Evolutionary conservation across 805 yeast genomes (phyloP), one percentile per base, ranked within the genome.

Genomic region (Komagataella ulmi): DNA sequence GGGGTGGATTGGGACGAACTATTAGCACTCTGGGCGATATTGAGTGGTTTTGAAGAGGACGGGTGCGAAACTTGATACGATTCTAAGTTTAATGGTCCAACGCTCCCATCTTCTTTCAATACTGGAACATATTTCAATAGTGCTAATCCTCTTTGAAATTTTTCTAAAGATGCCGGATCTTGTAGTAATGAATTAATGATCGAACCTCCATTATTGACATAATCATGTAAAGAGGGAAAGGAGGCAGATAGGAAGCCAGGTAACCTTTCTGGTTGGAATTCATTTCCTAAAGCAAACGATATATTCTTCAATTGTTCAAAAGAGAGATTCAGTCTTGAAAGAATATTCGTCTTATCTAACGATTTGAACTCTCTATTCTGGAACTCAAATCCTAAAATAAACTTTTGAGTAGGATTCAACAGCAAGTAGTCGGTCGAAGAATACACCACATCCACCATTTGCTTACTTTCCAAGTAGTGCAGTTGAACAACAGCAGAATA

Each of bases 351-450:
- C 57, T 76, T 80, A 55, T 81, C 86, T 47, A 89, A 70, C 61
- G 74, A 85, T 58, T 83, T 74, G 61, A 88, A 85, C 55, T 79
- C 85, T 56, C 76, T 76, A 43, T 74, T 71, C 51, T 74, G 79
- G 55, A 81, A 75, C 54, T 86, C 95, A 73, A 89, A 75, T 17
- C 84, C 78, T 49, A 82, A 65, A 52, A 91, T 83, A 53, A 89
- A 80, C 56, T 79, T 83, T 53, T 87, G 93, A 24, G 85, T 74
- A 21, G 77, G 75, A 4, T 66, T 67, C 48, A 79, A 64, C 62
- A 91, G 69, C 47, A 90, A 68, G 44, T 81, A 73, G 59, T 93
- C 98, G 1, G 89, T 83, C 6, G 96, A 83, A 0, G 96, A 96
- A 65, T 81, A 86, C 44, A 90, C 79, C 4, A 85, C 81, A 63